Conservation (phyloP, 192 early-diverging fungal genomes). For the Coemansia aciculifera region DNA sequence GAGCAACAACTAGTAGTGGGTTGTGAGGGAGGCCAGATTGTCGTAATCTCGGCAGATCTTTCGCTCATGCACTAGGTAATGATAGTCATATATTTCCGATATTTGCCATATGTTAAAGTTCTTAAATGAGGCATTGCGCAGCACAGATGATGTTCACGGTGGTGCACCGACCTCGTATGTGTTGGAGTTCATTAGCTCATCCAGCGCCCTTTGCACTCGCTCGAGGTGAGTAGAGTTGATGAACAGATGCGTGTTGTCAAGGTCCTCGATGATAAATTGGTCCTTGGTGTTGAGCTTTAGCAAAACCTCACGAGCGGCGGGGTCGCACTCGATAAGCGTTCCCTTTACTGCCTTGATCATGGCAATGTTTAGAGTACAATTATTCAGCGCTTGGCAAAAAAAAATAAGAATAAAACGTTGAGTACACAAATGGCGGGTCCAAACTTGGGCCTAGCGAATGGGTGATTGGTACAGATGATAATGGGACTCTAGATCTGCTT, state of each 20-base stretch:
- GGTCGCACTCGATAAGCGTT: constrained; percentile 69
- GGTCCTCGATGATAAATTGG: constrained; percentile 79
- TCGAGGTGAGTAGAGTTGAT: constrained; percentile 64
- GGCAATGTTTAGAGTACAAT: neutral
- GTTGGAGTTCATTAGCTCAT: constrained; percentile 74
- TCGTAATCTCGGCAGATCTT: constrained; percentile 36
- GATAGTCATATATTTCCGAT: too few species aligned
- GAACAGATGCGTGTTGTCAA: constrained; percentile 81
- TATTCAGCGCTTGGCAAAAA: neutral
- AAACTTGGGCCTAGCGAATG: neutral
- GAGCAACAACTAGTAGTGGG: constrained; percentile 46
- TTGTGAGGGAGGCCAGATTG: constrained; percentile 37
- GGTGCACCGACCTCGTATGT: constrained; percentile 57
- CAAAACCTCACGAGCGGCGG: constrained; percentile 75
- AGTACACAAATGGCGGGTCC: neutral
- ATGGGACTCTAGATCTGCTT: constrained; percentile 37
- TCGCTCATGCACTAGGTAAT: neutral
- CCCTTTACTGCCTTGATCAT: constrained; percentile 55
- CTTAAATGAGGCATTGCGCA: too few species aligned
- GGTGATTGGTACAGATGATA: neutral
- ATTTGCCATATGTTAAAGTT: too few species aligned
- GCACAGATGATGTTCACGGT: neutral
- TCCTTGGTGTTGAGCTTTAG: constrained; percentile 66
- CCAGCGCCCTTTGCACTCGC: constrained; percentile 62
- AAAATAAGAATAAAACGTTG: too few species aligned